A percentile compares a stretch with the other conserved stretches of the same genome.
These are phyloP conservation scores for Russula earlei DNA, from an alignment of 768 basidiomycete species.

Conservation along the genomic window DNA sequence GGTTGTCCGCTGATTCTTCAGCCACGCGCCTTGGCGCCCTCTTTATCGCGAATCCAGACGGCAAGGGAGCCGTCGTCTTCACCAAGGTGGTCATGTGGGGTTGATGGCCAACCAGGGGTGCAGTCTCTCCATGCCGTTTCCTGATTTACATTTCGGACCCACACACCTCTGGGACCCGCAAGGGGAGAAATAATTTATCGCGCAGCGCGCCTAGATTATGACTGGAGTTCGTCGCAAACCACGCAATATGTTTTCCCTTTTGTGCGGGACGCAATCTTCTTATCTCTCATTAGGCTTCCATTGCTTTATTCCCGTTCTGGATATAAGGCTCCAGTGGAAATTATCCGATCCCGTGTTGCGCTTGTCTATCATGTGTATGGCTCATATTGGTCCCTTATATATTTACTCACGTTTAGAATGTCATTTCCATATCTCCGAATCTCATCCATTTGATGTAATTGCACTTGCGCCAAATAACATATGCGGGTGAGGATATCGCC, in stretches of 20 bases:
- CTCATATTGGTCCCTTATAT: not conserved
- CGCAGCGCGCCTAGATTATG: conserved; percentile 13
- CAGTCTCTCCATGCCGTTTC: not conserved
- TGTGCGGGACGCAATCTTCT: not conserved
- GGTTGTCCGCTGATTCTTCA: too few species aligned
- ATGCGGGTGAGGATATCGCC: too few species aligned
- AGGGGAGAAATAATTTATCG: not conserved
- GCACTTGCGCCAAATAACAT: too few species aligned
- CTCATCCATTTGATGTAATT: not conserved
- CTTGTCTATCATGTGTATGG: conserved; percentile 1
- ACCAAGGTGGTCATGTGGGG: conserved; percentile 21
- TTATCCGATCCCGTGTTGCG: not conserved
- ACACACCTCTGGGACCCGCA: not conserved
- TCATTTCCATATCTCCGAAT: not conserved
- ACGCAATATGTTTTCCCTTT: conserved; percentile 4
- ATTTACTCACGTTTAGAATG: not conserved
- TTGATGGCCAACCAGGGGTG: not conserved
- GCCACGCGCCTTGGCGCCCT: conserved; percentile 19
- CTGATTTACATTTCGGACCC: not conserved
- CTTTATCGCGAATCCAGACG: conserved; percentile 19
- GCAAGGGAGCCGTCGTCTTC: conserved; percentile 15
- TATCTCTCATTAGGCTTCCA: conserved; percentile 3
- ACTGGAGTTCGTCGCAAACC: not conserved
- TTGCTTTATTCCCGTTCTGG: not conserved
- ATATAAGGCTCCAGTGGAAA: not conserved